Conservation (phyloP, 441 rosid genomes). For the Raphanus hybrid region DNA sequence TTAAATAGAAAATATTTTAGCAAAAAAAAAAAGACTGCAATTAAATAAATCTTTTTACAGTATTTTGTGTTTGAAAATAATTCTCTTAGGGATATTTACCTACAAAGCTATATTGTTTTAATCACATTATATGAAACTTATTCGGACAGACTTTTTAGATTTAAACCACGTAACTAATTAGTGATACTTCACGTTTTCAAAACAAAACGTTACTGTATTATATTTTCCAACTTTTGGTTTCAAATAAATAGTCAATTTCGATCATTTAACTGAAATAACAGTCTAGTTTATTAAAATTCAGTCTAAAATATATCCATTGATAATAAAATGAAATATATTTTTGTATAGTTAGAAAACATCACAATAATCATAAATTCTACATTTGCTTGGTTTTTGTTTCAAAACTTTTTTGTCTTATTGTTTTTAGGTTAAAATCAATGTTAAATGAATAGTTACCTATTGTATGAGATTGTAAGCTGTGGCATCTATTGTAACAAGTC, state of each 20-base stretch:
- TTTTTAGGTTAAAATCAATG: background rate
- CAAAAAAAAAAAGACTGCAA: background rate
- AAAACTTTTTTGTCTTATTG: background rate
- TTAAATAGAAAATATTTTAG: background rate
- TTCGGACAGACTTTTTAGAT: background rate
- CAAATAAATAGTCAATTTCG: background rate
- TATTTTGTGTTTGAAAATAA: background rate
- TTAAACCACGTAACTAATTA: background rate
- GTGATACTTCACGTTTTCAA: background rate
- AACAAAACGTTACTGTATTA: background rate
- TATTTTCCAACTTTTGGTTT: background rate
- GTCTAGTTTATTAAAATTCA: background rate
- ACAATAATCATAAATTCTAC: background rate
- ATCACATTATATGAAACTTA: constrained; percentile 1
- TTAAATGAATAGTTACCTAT: background rate
- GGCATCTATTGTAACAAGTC: background rate
- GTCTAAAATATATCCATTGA: background rate
- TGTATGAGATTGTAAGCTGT: background rate
- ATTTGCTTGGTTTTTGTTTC: background rate
- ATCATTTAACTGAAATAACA: background rate
- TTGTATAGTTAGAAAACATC: background rate
- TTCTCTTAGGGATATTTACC: background rate
- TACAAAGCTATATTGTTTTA: background rate
- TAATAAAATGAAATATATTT: background rate
- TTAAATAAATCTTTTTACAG: background rate